Percentiles rank a stretch among this genome's conserved stretches.
Conservation (phyloP, 2,329 filamentous ascomycete species). For the Aurifilum marmelostoma region DNA sequence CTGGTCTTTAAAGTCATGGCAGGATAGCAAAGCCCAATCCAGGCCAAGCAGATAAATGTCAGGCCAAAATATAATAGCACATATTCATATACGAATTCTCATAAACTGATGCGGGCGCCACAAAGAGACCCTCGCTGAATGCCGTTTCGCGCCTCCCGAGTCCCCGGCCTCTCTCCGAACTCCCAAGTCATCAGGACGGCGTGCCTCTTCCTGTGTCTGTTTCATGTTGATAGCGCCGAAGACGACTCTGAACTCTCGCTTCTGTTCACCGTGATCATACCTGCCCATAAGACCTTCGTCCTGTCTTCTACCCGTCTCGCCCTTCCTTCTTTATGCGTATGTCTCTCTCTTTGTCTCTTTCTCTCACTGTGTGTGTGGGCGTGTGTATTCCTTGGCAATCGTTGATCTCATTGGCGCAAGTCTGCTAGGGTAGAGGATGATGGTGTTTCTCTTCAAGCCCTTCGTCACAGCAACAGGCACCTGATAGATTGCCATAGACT, state of each 20-base stretch:
- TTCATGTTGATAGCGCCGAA: neutral
- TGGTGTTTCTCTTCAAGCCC: neutral
- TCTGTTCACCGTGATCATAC: neutral
- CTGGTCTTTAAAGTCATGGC: neutral
- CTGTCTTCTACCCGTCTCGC: neutral
- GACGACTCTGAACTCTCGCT: neutral
- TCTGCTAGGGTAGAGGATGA: neutral
- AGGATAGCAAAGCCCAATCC: neutral
- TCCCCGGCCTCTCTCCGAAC: neutral
- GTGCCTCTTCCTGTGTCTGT: neutral
- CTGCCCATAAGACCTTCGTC: neutral
- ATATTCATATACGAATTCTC: neutral
- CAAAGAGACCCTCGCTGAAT: neutral
- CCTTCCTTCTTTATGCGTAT: neutral
- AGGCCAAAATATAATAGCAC: neutral
- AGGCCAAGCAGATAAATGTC: neutral
- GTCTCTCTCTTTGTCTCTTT: too few relatives aligned
- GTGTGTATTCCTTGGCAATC: neutral
- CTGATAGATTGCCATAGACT: neutral
- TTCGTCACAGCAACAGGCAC: constrained; percentile 4
- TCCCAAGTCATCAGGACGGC: too few relatives aligned
- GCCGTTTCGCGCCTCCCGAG: neutral
- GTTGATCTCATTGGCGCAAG: neutral
- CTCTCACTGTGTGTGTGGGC: neutral
- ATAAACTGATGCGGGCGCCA: neutral